Evolutionary conservation across 176 grass and related monocot genomes (phyloP).

Genomic region (Pharus latifolius): DNA sequence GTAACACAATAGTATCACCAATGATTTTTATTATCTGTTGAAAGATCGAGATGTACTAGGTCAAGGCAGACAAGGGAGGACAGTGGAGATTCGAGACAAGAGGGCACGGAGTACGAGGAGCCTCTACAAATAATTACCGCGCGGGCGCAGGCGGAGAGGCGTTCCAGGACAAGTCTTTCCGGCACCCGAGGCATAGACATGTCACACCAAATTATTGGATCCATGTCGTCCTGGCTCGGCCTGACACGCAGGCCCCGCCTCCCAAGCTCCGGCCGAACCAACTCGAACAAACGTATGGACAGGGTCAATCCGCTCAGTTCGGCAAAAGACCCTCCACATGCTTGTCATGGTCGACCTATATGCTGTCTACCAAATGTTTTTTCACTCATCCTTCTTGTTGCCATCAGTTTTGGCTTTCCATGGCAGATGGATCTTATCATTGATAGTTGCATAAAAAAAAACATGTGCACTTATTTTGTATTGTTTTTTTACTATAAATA

Average conservation of each 20-base stretch:
- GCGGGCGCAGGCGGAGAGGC: too few species aligned
- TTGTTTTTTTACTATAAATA: too few species aligned
- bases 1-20: too few species aligned
- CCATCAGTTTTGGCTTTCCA: not conserved
- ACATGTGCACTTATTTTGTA: too few species aligned
- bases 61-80: too few species aligned
- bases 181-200: not conserved
- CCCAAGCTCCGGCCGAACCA: not conserved
- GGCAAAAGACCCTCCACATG: not conserved
- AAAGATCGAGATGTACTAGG: too few species aligned
- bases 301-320: too few species aligned
- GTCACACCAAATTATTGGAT: conserved; percentile 14
- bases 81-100: too few species aligned
- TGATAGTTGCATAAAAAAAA: not conserved
- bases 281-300: too few species aligned
- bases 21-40: too few species aligned
- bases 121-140: too few species aligned
- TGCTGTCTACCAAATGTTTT: not conserved
- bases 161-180: not conserved
- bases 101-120: too few species aligned
- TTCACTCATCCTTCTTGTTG: not conserved
- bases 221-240: not conserved
- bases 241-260: not conserved
- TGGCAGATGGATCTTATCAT: not conserved
- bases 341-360: not conserved